phyloP scores from a whole-genome alignment of 2,329 filamentous ascomycete species.

The Trichophaea hybrida region DNA sequence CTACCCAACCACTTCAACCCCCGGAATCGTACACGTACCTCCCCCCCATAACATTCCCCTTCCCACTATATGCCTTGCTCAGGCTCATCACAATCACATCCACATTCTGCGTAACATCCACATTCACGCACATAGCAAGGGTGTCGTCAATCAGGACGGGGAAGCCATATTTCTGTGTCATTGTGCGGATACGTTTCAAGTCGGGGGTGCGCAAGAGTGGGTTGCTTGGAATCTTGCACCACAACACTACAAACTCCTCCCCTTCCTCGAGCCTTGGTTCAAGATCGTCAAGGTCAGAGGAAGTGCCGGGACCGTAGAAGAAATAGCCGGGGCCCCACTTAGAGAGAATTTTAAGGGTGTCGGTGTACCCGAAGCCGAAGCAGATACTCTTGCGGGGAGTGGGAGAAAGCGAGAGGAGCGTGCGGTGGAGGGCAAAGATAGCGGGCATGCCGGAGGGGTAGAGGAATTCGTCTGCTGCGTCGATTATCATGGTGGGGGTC shows the following conservation, averaged over 20 bases:
- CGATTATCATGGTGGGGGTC: no score
- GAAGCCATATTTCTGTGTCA: slow-evolving; percentile 77
- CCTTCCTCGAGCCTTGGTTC: slow-evolving; percentile 56
- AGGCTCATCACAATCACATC: slow-evolving; percentile 89
- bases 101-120: slow-evolving; percentile 76
- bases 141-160: slow-evolving; percentile 89
- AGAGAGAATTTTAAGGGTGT: slow-evolving; percentile 84
- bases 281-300: slow-evolving; percentile 67
- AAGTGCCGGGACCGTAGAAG: slow-evolving; percentile 72
- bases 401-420: no score
- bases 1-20: no score
- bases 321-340: slow-evolving; percentile 83
- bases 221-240: slow-evolving; percentile 92
- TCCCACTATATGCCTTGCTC: slow-evolving; percentile 93
- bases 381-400: no score
- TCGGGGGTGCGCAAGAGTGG: slow-evolving; percentile 76
- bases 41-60: slow-evolving; percentile 98
- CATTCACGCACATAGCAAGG: slow-evolving; percentile 89
- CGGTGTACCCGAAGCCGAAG: slow-evolving; percentile 97
- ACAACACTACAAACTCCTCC: slow-evolving; percentile 66
- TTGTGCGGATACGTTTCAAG: slow-evolving; percentile 58
- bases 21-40: no score
- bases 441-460: no score
- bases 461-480: no score
- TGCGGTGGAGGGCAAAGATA: no score